Conservation (phyloP, 1,139 yeast genomes). For the Yamadazyma jaroonii region DNA sequence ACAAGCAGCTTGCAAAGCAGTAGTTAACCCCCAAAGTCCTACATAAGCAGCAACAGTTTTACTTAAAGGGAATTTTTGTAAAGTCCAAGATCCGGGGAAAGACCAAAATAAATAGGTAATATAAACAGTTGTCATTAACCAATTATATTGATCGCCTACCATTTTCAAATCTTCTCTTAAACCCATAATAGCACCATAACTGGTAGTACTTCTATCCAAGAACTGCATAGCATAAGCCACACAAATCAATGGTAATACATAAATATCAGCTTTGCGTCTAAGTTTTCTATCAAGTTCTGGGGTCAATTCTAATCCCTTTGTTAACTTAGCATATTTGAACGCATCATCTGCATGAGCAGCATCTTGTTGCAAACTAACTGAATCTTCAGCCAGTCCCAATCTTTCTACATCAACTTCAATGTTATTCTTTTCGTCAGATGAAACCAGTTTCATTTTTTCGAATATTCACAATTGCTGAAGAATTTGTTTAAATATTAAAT, state of each 20-base stretch:
- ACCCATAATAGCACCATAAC: slow-evolving; percentile 28
- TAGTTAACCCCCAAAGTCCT: slow-evolving; percentile 49
- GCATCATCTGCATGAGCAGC: slow-evolving; percentile 22
- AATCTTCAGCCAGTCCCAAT: not conserved
- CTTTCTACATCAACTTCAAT: not conserved
- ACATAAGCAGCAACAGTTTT: slow-evolving; percentile 45
- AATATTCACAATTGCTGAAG: no score
- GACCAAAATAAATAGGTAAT: slow-evolving; percentile 51
- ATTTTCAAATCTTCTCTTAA: slow-evolving; percentile 20
- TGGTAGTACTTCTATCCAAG: slow-evolving; percentile 45
- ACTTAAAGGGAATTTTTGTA: slow-evolving; percentile 53
- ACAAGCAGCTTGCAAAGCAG: slow-evolving; percentile 47
- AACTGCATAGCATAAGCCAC: slow-evolving; percentile 28
- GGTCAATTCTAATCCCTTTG: slow-evolving; percentile 10
- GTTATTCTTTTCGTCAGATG: no score
- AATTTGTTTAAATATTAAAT: no score
- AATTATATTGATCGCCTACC: slow-evolving; percentile 25
- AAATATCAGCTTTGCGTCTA: slow-evolving; percentile 18
- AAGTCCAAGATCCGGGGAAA: slow-evolving; percentile 48
- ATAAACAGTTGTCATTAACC: slow-evolving; percentile 60
- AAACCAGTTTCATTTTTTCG: no score
- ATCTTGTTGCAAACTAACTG: not conserved
- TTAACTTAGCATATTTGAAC: slow-evolving; percentile 18
- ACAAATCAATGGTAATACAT: slow-evolving; percentile 15
- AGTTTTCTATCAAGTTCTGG: slow-evolving; percentile 14